A percentile compares a stretch with the other conserved stretches of the same genome.
phyloP scores from a whole-genome alignment of 2,329 filamentous ascomycete genomes.

The Penicillium verrucosum region DNA sequence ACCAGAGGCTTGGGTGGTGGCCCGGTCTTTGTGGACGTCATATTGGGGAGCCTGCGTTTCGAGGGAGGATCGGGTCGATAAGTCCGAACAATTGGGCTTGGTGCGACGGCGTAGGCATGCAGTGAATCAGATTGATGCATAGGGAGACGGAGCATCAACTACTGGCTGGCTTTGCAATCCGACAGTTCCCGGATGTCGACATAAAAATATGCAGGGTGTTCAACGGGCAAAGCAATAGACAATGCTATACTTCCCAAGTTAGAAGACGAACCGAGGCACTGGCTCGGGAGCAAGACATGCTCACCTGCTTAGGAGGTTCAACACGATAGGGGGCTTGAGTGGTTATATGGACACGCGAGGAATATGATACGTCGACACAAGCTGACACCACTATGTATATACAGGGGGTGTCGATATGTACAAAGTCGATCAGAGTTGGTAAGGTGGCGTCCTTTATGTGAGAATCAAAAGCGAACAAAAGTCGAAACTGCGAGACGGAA shows the following conservation, averaged over 20 bases:
- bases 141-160: slow-evolving; percentile 19
- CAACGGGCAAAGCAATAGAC: not conserved
- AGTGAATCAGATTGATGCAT: slow-evolving; percentile 31
- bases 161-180: slow-evolving; percentile 19
- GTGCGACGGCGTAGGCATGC: slow-evolving; percentile 30
- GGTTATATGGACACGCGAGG: slow-evolving; percentile 1
- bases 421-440: not conserved
- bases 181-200: slow-evolving; percentile 6
- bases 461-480: slow-evolving; percentile 3
- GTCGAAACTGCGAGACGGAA: slow-evolving; percentile 12
- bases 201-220: not conserved
- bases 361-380: not conserved
- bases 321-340: not conserved
- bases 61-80: slow-evolving; percentile 30
- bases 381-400: slow-evolving; percentile 20
- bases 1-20: slow-evolving; percentile 14
- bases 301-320: slow-evolving; percentile 7
- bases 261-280: slow-evolving; percentile 2
- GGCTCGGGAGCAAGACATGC: not conserved
- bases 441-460: not conserved
- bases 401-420: slow-evolving; percentile 17
- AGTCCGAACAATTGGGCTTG: slow-evolving; percentile 36
- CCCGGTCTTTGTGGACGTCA: slow-evolving; percentile 18
- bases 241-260: slow-evolving; percentile 1
- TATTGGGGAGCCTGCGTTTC: slow-evolving; percentile 24